These are phyloP conservation scores for Ascochyta clinopodiicola DNA, from an alignment of 2,329 filamentous ascomycete genomes.

Conservation along the genomic window DNA sequence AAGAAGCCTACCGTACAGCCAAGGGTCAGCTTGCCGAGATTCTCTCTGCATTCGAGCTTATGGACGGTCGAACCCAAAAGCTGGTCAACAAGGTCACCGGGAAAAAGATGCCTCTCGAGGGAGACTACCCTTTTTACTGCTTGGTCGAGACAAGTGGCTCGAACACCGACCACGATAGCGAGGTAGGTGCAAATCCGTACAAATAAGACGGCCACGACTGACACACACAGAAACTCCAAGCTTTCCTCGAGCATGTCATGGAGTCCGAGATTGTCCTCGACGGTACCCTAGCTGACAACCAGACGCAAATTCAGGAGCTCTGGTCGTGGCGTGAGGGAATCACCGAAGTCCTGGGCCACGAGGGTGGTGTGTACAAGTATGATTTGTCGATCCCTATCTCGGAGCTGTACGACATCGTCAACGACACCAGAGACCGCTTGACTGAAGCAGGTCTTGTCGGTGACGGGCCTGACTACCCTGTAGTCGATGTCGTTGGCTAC, in stretches of 20 bases:
- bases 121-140: slow-evolving; percentile 91
- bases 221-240: slow-evolving; percentile 74
- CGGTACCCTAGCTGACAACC: slow-evolving; percentile 90
- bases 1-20: slow-evolving; percentile 83
- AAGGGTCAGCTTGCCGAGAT: slow-evolving; percentile 93
- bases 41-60: slow-evolving; percentile 95
- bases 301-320: slow-evolving; percentile 83
- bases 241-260: slow-evolving; percentile 92
- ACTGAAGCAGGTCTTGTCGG: slow-evolving; percentile 74
- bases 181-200: slow-evolving; percentile 32
- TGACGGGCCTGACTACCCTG: slow-evolving; percentile 76
- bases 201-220: neutral
- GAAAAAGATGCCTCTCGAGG: slow-evolving; percentile 81
- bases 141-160: slow-evolving; percentile 95
- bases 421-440: slow-evolving; percentile 79
- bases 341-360: slow-evolving; percentile 85
- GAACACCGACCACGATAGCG: slow-evolving; percentile 90
- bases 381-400: slow-evolving; percentile 91
- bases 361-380: slow-evolving; percentile 97
- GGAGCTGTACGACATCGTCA: slow-evolving; percentile 87
- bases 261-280: slow-evolving; percentile 83
- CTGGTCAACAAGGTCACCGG: slow-evolving; percentile 68
- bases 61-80: slow-evolving; percentile 85
- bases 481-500: slow-evolving; percentile 91
- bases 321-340: slow-evolving; percentile 96